Conservation (phyloP, 2,329 filamentous ascomycete genomes). For the Aspergillus sp. region DNA sequence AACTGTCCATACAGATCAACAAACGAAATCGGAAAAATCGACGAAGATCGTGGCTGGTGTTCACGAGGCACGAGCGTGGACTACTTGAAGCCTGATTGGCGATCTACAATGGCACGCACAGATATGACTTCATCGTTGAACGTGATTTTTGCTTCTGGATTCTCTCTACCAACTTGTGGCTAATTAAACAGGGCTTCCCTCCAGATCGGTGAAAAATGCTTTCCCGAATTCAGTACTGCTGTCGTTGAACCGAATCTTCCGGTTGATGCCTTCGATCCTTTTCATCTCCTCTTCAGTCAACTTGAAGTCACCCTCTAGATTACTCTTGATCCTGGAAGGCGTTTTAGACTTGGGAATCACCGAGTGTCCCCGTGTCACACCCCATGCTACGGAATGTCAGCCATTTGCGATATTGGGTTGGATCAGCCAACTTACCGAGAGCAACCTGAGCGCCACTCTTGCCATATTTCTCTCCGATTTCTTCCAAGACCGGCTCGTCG, state of each 20-base stretch:
- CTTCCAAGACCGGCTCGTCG: constrained; percentile 45
- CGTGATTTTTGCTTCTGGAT: too few species aligned
- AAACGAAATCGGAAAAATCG: too few species aligned
- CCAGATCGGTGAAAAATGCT: constrained; percentile 55
- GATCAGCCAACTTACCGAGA: constrained; percentile 30
- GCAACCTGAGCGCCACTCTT: constrained; percentile 50
- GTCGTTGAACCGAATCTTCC: constrained; percentile 61
- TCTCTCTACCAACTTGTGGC: too few species aligned
- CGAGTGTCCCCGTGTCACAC: constrained; percentile 46
- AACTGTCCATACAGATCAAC: too few species aligned
- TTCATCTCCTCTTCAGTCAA: constrained; percentile 54
- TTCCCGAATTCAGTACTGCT: constrained; percentile 52
- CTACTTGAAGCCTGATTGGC: too few species aligned
- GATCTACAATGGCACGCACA: too few species aligned
- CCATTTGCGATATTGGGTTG: not conserved
- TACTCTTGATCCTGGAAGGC: constrained; percentile 37
- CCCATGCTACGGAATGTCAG: constrained; percentile 42
- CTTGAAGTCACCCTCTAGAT: constrained; percentile 52
- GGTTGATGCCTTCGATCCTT: constrained; percentile 53
- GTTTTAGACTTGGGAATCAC: constrained; percentile 53
- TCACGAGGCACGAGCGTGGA: too few species aligned
- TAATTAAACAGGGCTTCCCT: constrained; percentile 41
- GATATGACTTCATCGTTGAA: too few species aligned
- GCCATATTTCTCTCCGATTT: constrained; percentile 49
- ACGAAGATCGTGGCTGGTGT: too few species aligned